Percentiles rank a stretch among this genome's conserved stretches.
phyloP scores from a whole-genome alignment of 2,329 filamentous ascomycete genomes.

The Alternaria incomplexa region DNA sequence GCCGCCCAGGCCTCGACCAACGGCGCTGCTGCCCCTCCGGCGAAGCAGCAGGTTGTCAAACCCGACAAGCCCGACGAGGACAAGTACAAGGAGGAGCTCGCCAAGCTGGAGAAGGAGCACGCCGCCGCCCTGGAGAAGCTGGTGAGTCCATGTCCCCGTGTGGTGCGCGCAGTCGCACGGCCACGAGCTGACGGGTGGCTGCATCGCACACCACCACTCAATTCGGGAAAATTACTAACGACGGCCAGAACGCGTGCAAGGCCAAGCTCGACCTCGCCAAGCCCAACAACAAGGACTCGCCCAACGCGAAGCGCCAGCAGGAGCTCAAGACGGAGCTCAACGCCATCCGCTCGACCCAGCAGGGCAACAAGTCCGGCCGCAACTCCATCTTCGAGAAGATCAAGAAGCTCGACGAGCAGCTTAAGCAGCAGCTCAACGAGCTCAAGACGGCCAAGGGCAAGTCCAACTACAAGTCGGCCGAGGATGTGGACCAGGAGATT shows the following conservation, averaged over 20 bases:
- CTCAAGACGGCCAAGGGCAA: constrained; percentile 85
- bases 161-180: constrained; percentile 1
- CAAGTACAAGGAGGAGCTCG: constrained; percentile 78
- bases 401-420: constrained; percentile 86
- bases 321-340: constrained; percentile 84
- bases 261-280: constrained; percentile 84
- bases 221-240: constrained; percentile 13
- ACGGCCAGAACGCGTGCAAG: constrained; percentile 77
- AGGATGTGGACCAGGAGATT: constrained; percentile 88
- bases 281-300: constrained; percentile 82
- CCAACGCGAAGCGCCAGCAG: constrained; percentile 80
- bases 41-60: constrained; percentile 58
- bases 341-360: constrained; percentile 86
- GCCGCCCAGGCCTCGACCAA: constrained; percentile 40
- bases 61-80: constrained; percentile 89
- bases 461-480: constrained; percentile 82
- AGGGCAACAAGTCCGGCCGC: constrained; percentile 82
- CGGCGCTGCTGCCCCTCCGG: constrained; percentile 40
- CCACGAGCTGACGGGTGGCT: constrained; percentile 18
- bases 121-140: constrained; percentile 74
- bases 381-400: constrained; percentile 83
- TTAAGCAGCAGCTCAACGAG: constrained; percentile 83
- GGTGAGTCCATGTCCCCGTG: constrained; percentile 52
- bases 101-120: constrained; percentile 86
- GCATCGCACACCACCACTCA: constrained; percentile 6